These are phyloP conservation scores for Penicillium paxilli DNA, from an alignment of 495 filamentous ascomycete species.

Conservation along the genomic window DNA sequence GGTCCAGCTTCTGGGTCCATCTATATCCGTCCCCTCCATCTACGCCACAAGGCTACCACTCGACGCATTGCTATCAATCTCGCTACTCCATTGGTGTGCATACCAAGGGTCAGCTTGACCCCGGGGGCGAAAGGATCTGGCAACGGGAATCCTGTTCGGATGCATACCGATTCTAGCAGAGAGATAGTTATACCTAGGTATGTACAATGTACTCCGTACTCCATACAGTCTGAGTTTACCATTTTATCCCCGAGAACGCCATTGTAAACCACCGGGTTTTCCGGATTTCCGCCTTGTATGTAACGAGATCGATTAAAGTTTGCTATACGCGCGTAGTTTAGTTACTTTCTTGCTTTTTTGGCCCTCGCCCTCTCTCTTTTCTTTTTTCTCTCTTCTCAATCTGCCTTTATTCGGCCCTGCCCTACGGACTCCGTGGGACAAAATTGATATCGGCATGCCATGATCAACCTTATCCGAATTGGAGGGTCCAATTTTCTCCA, in stretches of 20 bases:
- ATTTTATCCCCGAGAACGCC: too few relatives aligned
- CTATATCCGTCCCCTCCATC: background rate
- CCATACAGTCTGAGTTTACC: background rate
- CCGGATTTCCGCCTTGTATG: background rate
- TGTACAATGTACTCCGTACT: background rate
- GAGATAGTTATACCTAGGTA: background rate
- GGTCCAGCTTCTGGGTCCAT: too few relatives aligned
- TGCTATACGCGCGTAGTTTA: background rate
- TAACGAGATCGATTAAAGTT: background rate
- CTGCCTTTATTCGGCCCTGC: background rate
- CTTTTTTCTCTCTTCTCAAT: background rate
- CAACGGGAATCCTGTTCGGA: background rate
- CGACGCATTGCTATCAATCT: background rate
- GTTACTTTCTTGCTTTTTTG: background rate
- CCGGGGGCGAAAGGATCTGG: background rate
- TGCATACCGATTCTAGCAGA: background rate
- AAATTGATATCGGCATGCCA: background rate
- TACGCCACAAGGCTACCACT: background rate
- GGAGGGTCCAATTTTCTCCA: background rate
- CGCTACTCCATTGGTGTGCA: background rate
- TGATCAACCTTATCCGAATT: background rate
- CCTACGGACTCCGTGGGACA: background rate
- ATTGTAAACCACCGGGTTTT: background rate
- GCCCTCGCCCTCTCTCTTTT: background rate
- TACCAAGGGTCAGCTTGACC: background rate